A percentile compares a stretch with the other conserved stretches of the same genome.
Evolutionary conservation across 352 stramenopile species (phyloP).

Genomic region (Pythium volutum): DNA sequence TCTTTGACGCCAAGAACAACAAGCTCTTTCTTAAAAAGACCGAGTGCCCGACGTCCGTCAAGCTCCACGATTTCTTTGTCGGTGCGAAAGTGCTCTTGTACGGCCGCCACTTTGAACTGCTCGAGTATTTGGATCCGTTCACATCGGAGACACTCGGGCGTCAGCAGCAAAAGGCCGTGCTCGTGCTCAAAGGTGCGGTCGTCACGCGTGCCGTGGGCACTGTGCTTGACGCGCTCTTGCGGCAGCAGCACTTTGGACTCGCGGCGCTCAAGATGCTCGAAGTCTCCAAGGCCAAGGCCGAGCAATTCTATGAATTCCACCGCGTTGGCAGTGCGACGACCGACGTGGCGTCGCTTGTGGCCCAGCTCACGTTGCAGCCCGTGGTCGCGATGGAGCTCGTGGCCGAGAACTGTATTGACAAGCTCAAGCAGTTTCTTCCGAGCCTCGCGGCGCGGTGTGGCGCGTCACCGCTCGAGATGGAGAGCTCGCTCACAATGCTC

Average conservation of each 20-base stretch:
- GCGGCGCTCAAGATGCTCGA: constrained; percentile 79
- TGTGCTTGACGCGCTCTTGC: constrained; percentile 54
- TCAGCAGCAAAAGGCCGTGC: constrained; percentile 66
- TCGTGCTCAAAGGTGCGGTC: constrained; percentile 57
- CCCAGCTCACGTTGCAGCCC: constrained; percentile 36
- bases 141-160: constrained; percentile 66
- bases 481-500: constrained; percentile 45
- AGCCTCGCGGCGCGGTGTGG: constrained; percentile 46
- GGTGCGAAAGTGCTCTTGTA: constrained; percentile 82
- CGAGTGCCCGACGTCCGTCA: constrained; percentile 65
- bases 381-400: constrained; percentile 77
- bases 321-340: constrained; percentile 19
- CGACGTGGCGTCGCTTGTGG: constrained; percentile 34
- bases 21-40: constrained; percentile 91
- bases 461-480: constrained; percentile 40
- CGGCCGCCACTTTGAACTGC: constrained; percentile 77
- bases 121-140: constrained; percentile 80
- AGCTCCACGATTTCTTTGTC: constrained; percentile 76
- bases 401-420: constrained; percentile 65
- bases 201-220: constrained; percentile 42
- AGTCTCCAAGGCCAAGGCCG: constrained; percentile 39
- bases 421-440: constrained; percentile 47
- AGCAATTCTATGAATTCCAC: constrained; percentile 56
- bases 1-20: constrained; percentile 86
- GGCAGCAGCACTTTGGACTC: constrained; percentile 60